Evolutionary conservation across 805 yeast species (phyloP), one percentile per base, ranked within the genome.

Genomic region (Maudiozyma bulderi): DNA sequence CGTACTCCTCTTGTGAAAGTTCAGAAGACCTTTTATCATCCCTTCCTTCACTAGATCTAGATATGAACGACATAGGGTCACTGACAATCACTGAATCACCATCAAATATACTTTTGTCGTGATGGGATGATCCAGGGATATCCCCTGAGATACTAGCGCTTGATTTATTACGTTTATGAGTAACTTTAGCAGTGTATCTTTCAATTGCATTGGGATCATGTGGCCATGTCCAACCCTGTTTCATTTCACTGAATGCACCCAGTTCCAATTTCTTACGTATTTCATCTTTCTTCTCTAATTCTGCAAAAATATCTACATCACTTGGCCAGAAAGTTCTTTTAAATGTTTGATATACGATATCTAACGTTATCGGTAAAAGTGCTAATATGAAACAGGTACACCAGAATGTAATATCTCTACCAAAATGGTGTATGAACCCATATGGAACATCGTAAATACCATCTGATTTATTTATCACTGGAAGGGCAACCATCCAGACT

Each of bases 371-470:
- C 2, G 91, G 84, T 47, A 86, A 70, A 0, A 77, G 67, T 0
- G 73, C 63, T 15, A 85, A 61, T 1, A 81, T 73, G 32, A 87
- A 59, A 34, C 86, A 67, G 0, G 87, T 66, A 1, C 87, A 86
- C 98, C 98, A 93, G 80, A 89, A 91, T 0, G 86, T 74, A n/a
- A 72, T 63, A 61, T 93, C 97, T 20, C 55, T 66, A 26, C 98
- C 98, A 69, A 87, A 88, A 46, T 79, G 79, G 45, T 80, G 66
- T 50, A 74, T 72, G 44, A 93, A 71, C 2, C 93, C 95, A 52
- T 77, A 73, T 7, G 73, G 71, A 2, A 86, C 96, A 62, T 77
- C 86, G 65, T 78, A 89, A 11, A 86, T 47, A 60, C 77, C 60
- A 68, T 77, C 55, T 60, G 66, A 58, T 66, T 67, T 70, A 62